Evolutionary conservation across 2,329 filamentous ascomycete genomes (phyloP).

Genomic region (Scleromitrula shiraiana): DNA sequence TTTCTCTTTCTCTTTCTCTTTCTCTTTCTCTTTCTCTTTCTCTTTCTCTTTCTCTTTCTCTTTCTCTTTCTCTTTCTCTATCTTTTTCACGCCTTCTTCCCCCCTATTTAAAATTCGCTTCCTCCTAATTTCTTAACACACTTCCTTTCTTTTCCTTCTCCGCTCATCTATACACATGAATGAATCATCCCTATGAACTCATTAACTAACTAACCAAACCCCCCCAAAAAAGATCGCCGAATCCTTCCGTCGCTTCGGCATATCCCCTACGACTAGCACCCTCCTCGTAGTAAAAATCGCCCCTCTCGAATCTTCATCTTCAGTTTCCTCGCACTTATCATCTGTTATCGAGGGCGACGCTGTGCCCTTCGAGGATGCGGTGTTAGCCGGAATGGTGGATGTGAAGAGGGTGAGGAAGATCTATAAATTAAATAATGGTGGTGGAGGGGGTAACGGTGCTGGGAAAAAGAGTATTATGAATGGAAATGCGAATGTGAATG

Average conservation of each 20-base stretch:
- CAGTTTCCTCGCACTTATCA: constrained; percentile 51
- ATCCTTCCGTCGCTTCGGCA: constrained; percentile 81
- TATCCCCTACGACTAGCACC: constrained; percentile 57
- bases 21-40: constrained; percentile 1
- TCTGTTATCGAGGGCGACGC: constrained; percentile 53
- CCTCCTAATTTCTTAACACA: no score
- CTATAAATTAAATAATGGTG: constrained; percentile 70
- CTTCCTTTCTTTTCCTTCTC: constrained; percentile 1
- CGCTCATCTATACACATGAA: background rate
- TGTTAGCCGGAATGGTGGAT: constrained; percentile 54
- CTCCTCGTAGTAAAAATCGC: constrained; percentile 79
- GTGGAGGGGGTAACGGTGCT: constrained; percentile 22
- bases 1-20: background rate
- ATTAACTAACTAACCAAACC: background rate
- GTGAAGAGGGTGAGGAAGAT: constrained; percentile 67
- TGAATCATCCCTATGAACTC: background rate
- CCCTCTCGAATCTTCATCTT: constrained; percentile 40
- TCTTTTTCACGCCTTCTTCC: no score
- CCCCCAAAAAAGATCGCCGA: constrained; percentile 64
- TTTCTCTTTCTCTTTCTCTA: no score
- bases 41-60: no score
- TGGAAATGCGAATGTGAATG: constrained; percentile 8
- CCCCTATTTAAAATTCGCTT: no score
- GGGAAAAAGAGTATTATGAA: background rate
- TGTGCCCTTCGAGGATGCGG: constrained; percentile 53